Conservation (phyloP, 2,329 filamentous ascomycete genomes). For the Sphaerulina populicola region DNA sequence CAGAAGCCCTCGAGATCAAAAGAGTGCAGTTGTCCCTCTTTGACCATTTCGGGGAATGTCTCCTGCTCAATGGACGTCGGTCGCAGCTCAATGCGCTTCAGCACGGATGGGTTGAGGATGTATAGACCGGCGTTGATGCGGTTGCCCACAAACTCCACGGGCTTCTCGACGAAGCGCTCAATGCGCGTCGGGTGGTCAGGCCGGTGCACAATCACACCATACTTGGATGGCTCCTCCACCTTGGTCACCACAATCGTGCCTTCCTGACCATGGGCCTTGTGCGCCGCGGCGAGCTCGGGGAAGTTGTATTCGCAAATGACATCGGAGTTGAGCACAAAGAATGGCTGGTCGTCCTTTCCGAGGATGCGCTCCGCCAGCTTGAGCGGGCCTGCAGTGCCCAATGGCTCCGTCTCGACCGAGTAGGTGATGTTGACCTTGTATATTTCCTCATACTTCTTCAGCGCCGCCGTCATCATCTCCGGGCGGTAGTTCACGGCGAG, state of each 20-base stretch:
- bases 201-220: constrained; percentile 97
- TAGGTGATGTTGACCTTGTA: constrained; percentile 95
- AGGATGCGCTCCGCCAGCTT: constrained; percentile 92
- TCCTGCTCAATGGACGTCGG: constrained; percentile 98
- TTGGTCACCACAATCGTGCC: constrained; percentile 98
- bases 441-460: constrained; percentile 88
- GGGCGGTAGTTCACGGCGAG: constrained; percentile 97
- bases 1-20: constrained; percentile 97
- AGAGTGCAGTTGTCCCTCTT: constrained; percentile 83
- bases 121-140: constrained; percentile 98
- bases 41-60: constrained; percentile 90
- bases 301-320: constrained; percentile 98
- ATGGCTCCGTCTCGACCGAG: constrained; percentile 89
- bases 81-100: constrained; percentile 86
- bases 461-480: constrained; percentile 90
- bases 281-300: constrained; percentile 79
- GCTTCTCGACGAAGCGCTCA: constrained; percentile 99
- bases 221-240: constrained; percentile 98
- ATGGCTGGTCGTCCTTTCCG: constrained; percentile 84
- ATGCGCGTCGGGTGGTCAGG: constrained; percentile 83
- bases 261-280: constrained; percentile 86
- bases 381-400: constrained; percentile 88
- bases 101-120: constrained; percentile 87
- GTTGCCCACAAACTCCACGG: constrained; percentile 96
- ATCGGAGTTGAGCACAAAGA: constrained; percentile 98